Evolutionary conservation across 108 stramenopile genomes (phyloP).

Genomic region (Nitzschia palea): DNA sequence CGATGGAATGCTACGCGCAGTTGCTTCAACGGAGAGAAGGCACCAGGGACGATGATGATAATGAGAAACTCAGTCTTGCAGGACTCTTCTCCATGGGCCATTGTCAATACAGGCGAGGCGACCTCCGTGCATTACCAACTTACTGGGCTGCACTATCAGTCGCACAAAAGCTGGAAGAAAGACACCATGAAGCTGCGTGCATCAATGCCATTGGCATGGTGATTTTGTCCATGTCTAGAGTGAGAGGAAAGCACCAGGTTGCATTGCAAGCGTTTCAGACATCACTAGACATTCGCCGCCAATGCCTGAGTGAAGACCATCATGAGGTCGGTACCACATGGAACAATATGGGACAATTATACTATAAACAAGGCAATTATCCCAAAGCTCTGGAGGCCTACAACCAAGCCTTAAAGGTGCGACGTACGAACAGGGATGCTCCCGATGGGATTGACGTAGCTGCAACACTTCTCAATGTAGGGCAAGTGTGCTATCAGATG

Average conservation of each 20-base stretch:
- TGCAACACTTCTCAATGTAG: constrained; percentile 59
- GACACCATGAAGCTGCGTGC: constrained; percentile 47
- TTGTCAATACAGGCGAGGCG: constrained; percentile 33
- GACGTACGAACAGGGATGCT: constrained; percentile 30
- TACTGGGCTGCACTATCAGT: constrained; percentile 31
- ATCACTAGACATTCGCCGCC: constrained; percentile 29
- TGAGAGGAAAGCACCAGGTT: constrained; percentile 17
- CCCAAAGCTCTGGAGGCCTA: constrained; percentile 45
- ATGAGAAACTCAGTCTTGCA: constrained; percentile 23
- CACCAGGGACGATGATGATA: constrained; percentile 1
- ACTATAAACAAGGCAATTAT: constrained; percentile 42
- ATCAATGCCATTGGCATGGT: constrained; percentile 57
- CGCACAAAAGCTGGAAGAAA: too few relatives aligned
- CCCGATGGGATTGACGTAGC: constrained; percentile 53
- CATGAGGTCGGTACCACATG: constrained; percentile 52
- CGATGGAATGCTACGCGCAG: constrained; percentile 26
- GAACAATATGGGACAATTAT: constrained; percentile 56
- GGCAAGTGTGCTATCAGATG: constrained; percentile 52
- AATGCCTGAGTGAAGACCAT: constrained; percentile 28
- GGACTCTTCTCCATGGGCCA: constrained; percentile 36
- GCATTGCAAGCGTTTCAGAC: constrained; percentile 27
- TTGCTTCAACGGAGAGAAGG: constrained; percentile 14
- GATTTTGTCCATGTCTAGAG: constrained; percentile 39
- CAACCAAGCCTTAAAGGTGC: constrained; percentile 45
- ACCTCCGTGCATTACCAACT: constrained; percentile 24